Base-by-base conservation (phyloP, 1,284 basidiomycete genomes). In the Cutaneotrichosporon sp. region DNA sequence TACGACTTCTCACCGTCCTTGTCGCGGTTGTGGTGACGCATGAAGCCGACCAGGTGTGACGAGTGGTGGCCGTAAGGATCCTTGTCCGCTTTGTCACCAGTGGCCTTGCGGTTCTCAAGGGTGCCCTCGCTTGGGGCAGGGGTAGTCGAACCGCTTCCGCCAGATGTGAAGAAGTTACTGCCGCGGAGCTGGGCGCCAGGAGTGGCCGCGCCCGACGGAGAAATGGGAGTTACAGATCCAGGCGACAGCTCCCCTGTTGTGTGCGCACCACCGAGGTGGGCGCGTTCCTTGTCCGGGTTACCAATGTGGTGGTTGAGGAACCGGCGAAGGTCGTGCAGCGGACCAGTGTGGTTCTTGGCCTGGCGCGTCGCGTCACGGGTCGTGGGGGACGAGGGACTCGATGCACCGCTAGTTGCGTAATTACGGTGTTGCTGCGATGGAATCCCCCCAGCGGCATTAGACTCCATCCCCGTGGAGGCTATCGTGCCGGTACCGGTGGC, bases 291-390 rank as follows among this genome's bases (percentile, higher is more conserved):
- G 60, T 66, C 64, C 32, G 65, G 40, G 26, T 68, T 56, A 65
- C 87, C 87, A 60, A 93, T 89, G 80, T 93, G 91, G 80, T 91
- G 87, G 81, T 94, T 91, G 66, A 96, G 85, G 83, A 96, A 95
- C 36, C 92, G 89, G 75, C 92, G 92, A 71, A 97, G 86, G 79
- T 96, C 93, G 80, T 91, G 88, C 58, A 97, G 85, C 4, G 91
- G 89, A 0, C 90, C 83, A 14, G 71, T 63, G 68, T 82, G 81
- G 50, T 82, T 75, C 65, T 80, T 80, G 9, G 75, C 51, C 52
- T 76, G 75, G 52, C 82, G 73, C 4, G 81, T 82, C 21, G 77
- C 71, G 14, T 71, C 70, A 0, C 79, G 79, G n/a, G 77, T 70
- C 40, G 75, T 72, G 3, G 79, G 79, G 13, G 72, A 73, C 34